Conservation (phyloP, 768 basidiomycete species). For the Pulveroboletus sp. region DNA sequence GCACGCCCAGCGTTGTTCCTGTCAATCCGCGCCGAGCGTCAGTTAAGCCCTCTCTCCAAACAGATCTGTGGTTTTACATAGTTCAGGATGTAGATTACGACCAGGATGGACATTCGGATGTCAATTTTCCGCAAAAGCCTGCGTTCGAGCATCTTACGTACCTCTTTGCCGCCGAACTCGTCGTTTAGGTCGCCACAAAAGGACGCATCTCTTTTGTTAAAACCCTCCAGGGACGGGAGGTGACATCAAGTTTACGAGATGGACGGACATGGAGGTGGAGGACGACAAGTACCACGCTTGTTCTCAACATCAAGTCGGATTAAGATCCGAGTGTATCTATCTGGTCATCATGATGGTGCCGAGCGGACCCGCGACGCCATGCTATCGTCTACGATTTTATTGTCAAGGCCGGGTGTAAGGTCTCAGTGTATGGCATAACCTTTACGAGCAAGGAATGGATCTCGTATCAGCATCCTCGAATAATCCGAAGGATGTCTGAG, state of each 20-base stretch:
- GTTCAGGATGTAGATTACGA: slow-evolving; percentile 38
- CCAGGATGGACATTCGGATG: slow-evolving; percentile 50
- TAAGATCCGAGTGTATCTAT: too few relatives aligned
- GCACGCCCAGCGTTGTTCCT: slow-evolving; percentile 64
- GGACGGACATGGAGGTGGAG: slow-evolving; percentile 10
- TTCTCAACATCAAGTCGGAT: slow-evolving; percentile 1
- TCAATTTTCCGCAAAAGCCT: slow-evolving; percentile 55
- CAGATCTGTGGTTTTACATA: slow-evolving; percentile 21
- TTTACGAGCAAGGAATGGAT: too few relatives aligned
- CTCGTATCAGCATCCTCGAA: slow-evolving; percentile 11
- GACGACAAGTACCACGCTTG: not conserved
- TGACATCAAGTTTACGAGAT: slow-evolving; percentile 1
- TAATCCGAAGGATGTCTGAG: slow-evolving; percentile 15
- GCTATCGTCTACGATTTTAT: too few relatives aligned
- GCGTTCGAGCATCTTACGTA: slow-evolving; percentile 45
- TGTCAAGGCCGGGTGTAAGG: too few relatives aligned
- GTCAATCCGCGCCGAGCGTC: slow-evolving; percentile 45
- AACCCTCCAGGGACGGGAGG: slow-evolving; percentile 2
- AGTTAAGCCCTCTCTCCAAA: not conserved
- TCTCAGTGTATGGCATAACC: not conserved
- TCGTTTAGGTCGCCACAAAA: slow-evolving; percentile 25
- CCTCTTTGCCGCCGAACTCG: slow-evolving; percentile 49
- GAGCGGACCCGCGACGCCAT: too few relatives aligned
- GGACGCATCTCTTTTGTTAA: not conserved
- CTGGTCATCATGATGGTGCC: too few relatives aligned